Evolutionary conservation across 108 stramenopile species (phyloP).

Genomic region (Phaeodactylum tricornutum): DNA sequence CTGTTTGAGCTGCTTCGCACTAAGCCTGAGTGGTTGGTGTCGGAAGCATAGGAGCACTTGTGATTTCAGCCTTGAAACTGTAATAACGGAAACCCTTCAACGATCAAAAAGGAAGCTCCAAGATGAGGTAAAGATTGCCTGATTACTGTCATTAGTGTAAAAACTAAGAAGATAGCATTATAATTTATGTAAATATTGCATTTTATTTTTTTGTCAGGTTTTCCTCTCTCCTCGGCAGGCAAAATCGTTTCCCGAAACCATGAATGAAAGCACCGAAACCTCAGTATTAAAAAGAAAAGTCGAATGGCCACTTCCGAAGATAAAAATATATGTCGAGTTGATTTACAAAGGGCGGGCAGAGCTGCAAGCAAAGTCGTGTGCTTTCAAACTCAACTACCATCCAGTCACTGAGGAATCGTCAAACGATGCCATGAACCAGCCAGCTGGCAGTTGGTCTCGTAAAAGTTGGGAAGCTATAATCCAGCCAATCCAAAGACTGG

Average conservation of each 20-base stretch:
- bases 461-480: slow-evolving; percentile 53
- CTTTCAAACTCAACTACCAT: slow-evolving; percentile 1
- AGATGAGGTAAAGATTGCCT: neutral
- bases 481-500: slow-evolving; percentile 50
- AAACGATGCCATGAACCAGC: neutral
- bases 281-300: neutral
- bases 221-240: too few species aligned
- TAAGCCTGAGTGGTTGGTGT: slow-evolving; percentile 22
- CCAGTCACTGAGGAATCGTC: slow-evolving; percentile 1
- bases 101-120: neutral
- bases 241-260: neutral
- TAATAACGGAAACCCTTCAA: neutral
- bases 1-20: slow-evolving; percentile 18
- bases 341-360: neutral
- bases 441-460: slow-evolving; percentile 34
- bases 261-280: neutral
- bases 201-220: neutral
- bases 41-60: neutral
- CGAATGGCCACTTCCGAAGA: neutral
- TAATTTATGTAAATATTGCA: neutral
- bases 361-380: neutral
- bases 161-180: neutral
- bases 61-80: slow-evolving; percentile 1
- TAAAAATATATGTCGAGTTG: neutral
- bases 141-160: neutral